Evolutionary conservation across 495 filamentous ascomycete genomes (phyloP).

Genomic region (Cudoniella acicularis): DNA sequence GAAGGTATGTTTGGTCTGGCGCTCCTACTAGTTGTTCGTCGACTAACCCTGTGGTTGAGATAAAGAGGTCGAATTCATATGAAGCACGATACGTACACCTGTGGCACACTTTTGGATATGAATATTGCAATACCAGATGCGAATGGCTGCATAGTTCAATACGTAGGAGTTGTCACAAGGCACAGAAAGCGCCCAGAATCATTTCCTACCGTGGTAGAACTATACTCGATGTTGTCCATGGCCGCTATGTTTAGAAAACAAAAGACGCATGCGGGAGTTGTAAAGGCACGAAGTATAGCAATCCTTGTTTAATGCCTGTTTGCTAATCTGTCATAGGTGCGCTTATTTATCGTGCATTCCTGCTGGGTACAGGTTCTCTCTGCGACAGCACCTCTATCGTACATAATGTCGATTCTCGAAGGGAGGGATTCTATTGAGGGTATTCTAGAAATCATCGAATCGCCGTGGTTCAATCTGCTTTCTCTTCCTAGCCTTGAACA

Average conservation of each 20-base stretch:
- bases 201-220: background rate
- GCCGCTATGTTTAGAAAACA: conserved; percentile 2
- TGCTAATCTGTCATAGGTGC: background rate
- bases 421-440: background rate
- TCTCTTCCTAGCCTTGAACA: background rate
- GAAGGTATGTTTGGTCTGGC: background rate
- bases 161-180: background rate
- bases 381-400: background rate
- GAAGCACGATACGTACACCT: background rate
- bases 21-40: background rate
- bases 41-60: background rate
- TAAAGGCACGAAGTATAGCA: background rate
- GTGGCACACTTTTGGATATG: background rate
- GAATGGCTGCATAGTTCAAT: background rate
- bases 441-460: conserved; percentile 2
- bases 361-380: background rate
- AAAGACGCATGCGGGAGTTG: background rate
- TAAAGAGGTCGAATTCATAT: background rate
- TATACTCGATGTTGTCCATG: background rate
- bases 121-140: background rate
- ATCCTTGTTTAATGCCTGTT: background rate
- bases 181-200: conserved; percentile 1
- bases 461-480: background rate
- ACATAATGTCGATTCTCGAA: background rate
- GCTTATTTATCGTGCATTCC: background rate